Evolutionary conservation across 805 yeast species (phyloP).

Genomic region (Sungouiozyma intestinalis): DNA sequence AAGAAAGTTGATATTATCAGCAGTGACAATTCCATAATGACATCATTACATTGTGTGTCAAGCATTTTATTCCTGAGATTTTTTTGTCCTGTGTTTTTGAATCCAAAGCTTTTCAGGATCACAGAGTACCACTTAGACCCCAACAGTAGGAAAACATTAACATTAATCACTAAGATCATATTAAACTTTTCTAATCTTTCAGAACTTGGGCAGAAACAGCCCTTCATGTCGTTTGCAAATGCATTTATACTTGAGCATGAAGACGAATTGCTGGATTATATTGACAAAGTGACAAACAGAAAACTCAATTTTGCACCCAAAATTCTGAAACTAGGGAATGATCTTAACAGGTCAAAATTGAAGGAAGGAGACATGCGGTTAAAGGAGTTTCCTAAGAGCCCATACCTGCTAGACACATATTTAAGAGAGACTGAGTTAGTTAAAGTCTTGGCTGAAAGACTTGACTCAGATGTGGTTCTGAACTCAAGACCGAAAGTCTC

Average conservation of each 20-base stretch:
- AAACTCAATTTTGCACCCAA: slow-evolving; percentile 56
- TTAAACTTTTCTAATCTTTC: slow-evolving; percentile 72
- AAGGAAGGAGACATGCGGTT: slow-evolving; percentile 40
- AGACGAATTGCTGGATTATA: slow-evolving; percentile 52
- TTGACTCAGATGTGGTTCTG: slow-evolving; percentile 10
- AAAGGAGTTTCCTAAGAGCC: slow-evolving; percentile 56
- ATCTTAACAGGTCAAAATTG: slow-evolving; percentile 44
- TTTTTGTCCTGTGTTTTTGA: slow-evolving; percentile 83
- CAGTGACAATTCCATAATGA: slow-evolving; percentile 35
- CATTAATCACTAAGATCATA: slow-evolving; percentile 68
- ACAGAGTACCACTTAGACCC: slow-evolving; percentile 64
- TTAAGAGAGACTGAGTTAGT: slow-evolving; percentile 50
- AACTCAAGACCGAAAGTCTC: not conserved
- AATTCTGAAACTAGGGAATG: slow-evolving; percentile 44
- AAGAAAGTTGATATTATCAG: slow-evolving; percentile 48
- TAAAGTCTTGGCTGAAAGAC: slow-evolving; percentile 16
- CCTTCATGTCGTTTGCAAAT: slow-evolving; percentile 65
- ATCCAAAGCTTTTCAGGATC: slow-evolving; percentile 76
- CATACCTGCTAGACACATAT: slow-evolving; percentile 58
- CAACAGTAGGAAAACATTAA: slow-evolving; percentile 62
- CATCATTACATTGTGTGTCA: slow-evolving; percentile 61
- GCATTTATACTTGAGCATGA: slow-evolving; percentile 48
- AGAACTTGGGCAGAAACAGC: slow-evolving; percentile 72
- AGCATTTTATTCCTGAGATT: slow-evolving; percentile 78
- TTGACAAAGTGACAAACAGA: slow-evolving; percentile 60